Conservation (phyloP, 371 early-diverging fungal species). For the Mucor piriformis region DNA sequence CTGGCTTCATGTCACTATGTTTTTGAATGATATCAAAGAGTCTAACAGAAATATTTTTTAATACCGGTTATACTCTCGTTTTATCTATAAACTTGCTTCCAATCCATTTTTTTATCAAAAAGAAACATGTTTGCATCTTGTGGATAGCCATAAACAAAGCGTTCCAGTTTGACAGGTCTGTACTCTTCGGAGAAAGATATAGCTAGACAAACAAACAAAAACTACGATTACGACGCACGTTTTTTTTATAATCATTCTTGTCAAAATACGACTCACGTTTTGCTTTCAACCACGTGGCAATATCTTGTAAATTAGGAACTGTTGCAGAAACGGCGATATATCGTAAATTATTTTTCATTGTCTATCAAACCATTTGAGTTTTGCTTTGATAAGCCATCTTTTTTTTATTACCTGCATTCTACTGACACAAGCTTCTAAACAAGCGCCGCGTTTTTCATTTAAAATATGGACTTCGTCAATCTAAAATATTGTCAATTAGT, state of each 20-base stretch:
- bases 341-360: slow-evolving; percentile 29
- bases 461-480: slow-evolving; percentile 63
- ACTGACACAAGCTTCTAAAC: slow-evolving; percentile 58
- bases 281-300: slow-evolving; percentile 71
- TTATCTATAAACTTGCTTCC: slow-evolving; percentile 47
- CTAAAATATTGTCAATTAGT: slow-evolving; percentile 15
- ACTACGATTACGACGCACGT: background rate
- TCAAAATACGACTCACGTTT: slow-evolving; percentile 31
- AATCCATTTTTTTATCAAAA: slow-evolving; percentile 70
- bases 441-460: slow-evolving; percentile 53
- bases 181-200: slow-evolving; percentile 74
- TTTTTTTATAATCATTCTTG: background rate
- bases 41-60: slow-evolving; percentile 26
- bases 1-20: slow-evolving; percentile 61
- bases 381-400: background rate
- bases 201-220: slow-evolving; percentile 17
- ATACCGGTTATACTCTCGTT: background rate
- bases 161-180: slow-evolving; percentile 73
- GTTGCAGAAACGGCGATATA: slow-evolving; percentile 85
- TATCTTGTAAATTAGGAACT: slow-evolving; percentile 82
- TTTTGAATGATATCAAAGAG: slow-evolving; percentile 62
- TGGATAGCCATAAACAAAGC: slow-evolving; percentile 63
- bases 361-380: slow-evolving; percentile 15
- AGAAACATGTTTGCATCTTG: slow-evolving; percentile 52
- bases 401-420: slow-evolving; percentile 44